Percentiles rank a stretch among this genome's conserved stretches.
Evolutionary conservation across 208 protist species (phyloP).

Genomic region (Leishmania guyanensis): DNA sequence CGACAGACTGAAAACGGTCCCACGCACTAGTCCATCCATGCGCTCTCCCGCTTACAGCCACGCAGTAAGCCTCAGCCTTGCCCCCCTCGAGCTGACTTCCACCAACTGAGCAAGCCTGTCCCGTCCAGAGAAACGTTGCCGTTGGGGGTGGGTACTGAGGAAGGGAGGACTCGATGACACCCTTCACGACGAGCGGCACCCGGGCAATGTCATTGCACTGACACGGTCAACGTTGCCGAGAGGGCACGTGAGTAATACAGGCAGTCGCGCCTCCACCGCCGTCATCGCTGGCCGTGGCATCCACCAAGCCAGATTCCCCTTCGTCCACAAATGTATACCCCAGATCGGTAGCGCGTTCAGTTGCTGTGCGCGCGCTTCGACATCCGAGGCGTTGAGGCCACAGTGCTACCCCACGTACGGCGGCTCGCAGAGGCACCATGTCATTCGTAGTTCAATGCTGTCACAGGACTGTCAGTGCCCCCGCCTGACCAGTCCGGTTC

Average conservation of each 20-base stretch:
- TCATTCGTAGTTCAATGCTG: too few relatives aligned
- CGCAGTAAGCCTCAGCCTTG: slow-evolving; percentile 8
- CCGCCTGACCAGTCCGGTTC: slow-evolving; percentile 21
- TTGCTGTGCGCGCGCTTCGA: slow-evolving; percentile 1
- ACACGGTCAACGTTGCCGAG: neutral
- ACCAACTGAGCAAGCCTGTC: neutral
- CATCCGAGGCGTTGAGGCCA: slow-evolving; percentile 9
- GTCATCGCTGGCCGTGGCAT: slow-evolving; percentile 17
- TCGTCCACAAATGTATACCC: neutral
- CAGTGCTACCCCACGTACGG: slow-evolving; percentile 51
- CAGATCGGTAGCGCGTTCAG: slow-evolving; percentile 8
- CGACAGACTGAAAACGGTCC: slow-evolving; percentile 7
- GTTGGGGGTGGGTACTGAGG: slow-evolving; percentile 19
- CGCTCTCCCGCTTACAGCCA: slow-evolving; percentile 16
- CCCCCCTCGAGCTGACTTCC: neutral
- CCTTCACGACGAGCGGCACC: slow-evolving; percentile 37
- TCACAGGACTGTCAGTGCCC: neutral
- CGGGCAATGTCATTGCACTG: slow-evolving; percentile 9
- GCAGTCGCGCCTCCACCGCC: slow-evolving; percentile 13
- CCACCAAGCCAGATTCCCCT: slow-evolving; percentile 25
- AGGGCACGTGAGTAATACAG: slow-evolving; percentile 8
- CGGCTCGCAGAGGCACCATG: slow-evolving; percentile 26
- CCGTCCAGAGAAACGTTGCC: neutral
- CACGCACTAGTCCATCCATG: slow-evolving; percentile 19
- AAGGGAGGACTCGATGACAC: slow-evolving; percentile 29